Evolutionary conservation across 2,329 filamentous ascomycete genomes (phyloP).

Genomic region (Epicoccum nigrum): DNA sequence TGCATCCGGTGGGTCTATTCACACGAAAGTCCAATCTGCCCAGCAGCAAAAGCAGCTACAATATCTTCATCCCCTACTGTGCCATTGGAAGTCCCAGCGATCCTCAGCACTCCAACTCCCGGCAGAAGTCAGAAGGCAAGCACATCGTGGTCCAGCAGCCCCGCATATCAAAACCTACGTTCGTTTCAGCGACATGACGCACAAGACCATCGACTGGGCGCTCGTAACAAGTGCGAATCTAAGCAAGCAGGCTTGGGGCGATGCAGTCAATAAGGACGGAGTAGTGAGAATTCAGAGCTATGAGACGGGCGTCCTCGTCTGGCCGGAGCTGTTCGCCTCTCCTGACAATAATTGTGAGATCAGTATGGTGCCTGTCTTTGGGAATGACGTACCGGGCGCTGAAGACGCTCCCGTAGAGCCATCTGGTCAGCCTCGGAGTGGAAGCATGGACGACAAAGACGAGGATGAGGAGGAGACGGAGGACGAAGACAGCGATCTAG

Average conservation of each 20-base stretch:
- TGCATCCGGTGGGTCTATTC: conserved; percentile 76
- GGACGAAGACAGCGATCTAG: neutral
- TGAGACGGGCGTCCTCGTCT: conserved; percentile 83
- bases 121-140: conserved; percentile 16
- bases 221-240: conserved; percentile 90
- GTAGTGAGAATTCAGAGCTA: conserved; percentile 77
- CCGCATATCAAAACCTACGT: conserved; percentile 93
- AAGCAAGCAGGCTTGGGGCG: conserved; percentile 88
- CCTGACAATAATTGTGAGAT: conserved; percentile 27
- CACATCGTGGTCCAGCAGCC: conserved; percentile 64
- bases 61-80: conserved; percentile 72
- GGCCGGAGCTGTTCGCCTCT: conserved; percentile 65
- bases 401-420: neutral
- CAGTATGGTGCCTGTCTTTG: conserved; percentile 73
- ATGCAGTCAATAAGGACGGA: conserved; percentile 60
- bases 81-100: conserved; percentile 69
- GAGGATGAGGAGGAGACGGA: conserved; percentile 19
- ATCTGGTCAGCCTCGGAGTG: neutral
- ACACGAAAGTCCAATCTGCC: conserved; percentile 74
- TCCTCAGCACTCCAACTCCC: neutral
- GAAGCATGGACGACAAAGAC: conserved; percentile 8
- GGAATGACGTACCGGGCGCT: conserved; percentile 59
- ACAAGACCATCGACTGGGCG: conserved; percentile 75
- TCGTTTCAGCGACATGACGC: conserved; percentile 58
- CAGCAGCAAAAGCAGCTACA: conserved; percentile 75